Evolutionary conservation across 768 basidiomycete genomes (phyloP).

Genomic region (Lyophyllum shimeji): DNA sequence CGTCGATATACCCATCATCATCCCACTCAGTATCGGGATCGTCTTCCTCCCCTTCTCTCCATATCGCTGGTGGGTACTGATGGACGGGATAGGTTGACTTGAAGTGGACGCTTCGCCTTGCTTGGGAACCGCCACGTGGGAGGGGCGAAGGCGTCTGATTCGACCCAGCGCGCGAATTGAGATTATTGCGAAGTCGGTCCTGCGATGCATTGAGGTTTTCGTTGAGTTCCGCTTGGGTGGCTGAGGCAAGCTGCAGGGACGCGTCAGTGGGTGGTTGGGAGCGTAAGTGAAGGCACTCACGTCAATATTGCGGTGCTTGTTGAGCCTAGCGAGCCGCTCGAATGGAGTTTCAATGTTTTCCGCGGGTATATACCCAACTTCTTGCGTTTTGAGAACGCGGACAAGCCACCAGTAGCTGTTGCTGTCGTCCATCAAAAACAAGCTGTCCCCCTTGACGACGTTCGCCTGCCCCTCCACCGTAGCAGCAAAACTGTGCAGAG

Average conservation of each 20-base stretch:
- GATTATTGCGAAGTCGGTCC: conserved; percentile 53
- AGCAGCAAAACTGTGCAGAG: conserved; percentile 94
- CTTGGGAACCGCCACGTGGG: conserved; percentile 36
- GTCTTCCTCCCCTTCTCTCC: conserved; percentile 76
- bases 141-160: conserved; percentile 53
- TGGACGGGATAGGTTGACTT: conserved; percentile 64
- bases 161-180: conserved; percentile 47
- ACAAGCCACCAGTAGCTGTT: conserved; percentile 99
- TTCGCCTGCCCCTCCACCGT: conserved; percentile 99
- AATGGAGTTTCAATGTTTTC: conserved; percentile 99
- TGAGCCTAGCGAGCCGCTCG: conserved; percentile 90
- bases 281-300: conserved; percentile 46
- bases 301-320: conserved; percentile 97
- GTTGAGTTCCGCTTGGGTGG: conserved; percentile 70
- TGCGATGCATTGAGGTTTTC: conserved; percentile 48
- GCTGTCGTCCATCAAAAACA: conserved; percentile 96
- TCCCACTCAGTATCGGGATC: conserved; percentile 67
- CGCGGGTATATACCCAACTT: conserved; percentile 98
- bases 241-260: conserved; percentile 59
- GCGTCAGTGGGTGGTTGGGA: neutral
- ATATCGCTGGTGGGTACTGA: conserved; percentile 80
- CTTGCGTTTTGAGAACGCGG: conserved; percentile 95
- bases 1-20: conserved; percentile 66
- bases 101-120: conserved; percentile 65
- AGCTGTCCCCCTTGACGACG: conserved; percentile 96